Percentiles rank a stretch among this genome's conserved stretches.
These are phyloP conservation scores for Hygrophoropsis aurantiaca DNA, from an alignment of 768 basidiomycete species.

Conservation along the genomic window DNA sequence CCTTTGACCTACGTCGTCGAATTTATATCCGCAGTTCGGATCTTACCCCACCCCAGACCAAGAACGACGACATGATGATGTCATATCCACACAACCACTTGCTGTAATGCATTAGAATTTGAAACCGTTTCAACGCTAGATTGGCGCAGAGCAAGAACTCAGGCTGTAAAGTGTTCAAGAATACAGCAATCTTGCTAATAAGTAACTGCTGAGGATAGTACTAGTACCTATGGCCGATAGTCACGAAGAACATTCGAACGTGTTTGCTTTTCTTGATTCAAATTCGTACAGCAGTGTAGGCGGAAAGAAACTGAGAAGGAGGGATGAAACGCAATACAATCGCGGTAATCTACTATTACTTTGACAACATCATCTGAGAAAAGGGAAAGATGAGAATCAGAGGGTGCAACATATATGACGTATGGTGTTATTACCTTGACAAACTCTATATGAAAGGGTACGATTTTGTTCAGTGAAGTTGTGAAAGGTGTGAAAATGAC, in stretches of 20 bases:
- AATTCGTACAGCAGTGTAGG: neutral
- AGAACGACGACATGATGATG: too few relatives aligned
- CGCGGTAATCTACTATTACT: slow-evolving; percentile 37
- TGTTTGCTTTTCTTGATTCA: neutral
- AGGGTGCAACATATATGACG: slow-evolving; percentile 2
- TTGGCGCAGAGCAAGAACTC: too few relatives aligned
- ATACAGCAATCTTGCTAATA: too few relatives aligned
- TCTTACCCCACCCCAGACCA: neutral
- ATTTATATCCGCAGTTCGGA: too few relatives aligned
- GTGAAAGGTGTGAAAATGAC: slow-evolving; percentile 3
- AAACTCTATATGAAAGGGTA: slow-evolving; percentile 52
- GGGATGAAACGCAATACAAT: slow-evolving; percentile 10
- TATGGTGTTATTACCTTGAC: slow-evolving; percentile 52
- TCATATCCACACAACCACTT: too few relatives aligned
- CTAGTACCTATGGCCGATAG: neutral
- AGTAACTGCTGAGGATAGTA: neutral
- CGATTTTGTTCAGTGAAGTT: slow-evolving; percentile 2
- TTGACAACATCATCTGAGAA: slow-evolving; percentile 71
- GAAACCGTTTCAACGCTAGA: too few relatives aligned
- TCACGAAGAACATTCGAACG: neutral
- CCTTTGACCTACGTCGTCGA: too few relatives aligned
- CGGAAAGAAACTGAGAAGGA: neutral
- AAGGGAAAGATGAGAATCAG: slow-evolving; percentile 6
- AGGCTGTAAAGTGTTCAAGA: too few relatives aligned
- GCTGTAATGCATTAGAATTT: too few relatives aligned